phyloP scores from a whole-genome alignment of 1,284 basidiomycete genomes.

The Papiliotrema fonsecae region DNA sequence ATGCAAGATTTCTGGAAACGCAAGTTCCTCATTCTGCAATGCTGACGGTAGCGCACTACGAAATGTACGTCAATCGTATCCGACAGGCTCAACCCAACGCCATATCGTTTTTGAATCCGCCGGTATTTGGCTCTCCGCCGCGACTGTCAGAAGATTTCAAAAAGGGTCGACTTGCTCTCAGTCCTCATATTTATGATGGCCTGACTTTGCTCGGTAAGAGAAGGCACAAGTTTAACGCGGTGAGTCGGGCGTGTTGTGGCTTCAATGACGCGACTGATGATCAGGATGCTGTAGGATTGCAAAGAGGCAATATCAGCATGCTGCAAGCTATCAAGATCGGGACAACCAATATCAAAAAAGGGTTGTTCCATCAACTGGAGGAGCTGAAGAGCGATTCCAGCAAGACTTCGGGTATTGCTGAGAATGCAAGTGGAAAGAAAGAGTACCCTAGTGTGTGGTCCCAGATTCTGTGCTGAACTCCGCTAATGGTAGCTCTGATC shows the following conservation, averaged over 20 bases:
- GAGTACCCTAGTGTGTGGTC: constrained; percentile 27
- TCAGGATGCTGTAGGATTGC: constrained; percentile 45
- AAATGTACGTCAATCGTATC: constrained; percentile 62
- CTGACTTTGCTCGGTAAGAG: constrained; percentile 51
- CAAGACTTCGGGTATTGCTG: constrained; percentile 49
- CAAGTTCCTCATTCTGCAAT: constrained; percentile 27
- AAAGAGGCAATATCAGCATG: constrained; percentile 22
- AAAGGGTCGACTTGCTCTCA: constrained; percentile 67
- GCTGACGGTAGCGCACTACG: constrained; percentile 58
- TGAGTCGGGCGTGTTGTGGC: constrained; percentile 5
- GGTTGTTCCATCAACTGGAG: constrained; percentile 74
- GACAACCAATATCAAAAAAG: constrained; percentile 69
- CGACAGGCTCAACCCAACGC: constrained; percentile 71
- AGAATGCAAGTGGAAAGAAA: constrained; percentile 9
- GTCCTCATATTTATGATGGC: constrained; percentile 92
- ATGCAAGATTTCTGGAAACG: constrained; percentile 73
- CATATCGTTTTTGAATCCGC: constrained; percentile 85
- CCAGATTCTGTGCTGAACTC: neutral
- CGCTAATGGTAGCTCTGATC: constrained; percentile 22
- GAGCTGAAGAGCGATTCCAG: constrained; percentile 65
- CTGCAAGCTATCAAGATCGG: constrained; percentile 60
- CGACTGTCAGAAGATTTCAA: constrained; percentile 58
- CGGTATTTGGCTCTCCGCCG: constrained; percentile 77
- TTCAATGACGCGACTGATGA: constrained; percentile 29
- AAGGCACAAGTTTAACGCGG: constrained; percentile 31